phyloP scores from a whole-genome alignment of 1,139 yeast genomes.

The Wickerhamomyces sp. region DNA sequence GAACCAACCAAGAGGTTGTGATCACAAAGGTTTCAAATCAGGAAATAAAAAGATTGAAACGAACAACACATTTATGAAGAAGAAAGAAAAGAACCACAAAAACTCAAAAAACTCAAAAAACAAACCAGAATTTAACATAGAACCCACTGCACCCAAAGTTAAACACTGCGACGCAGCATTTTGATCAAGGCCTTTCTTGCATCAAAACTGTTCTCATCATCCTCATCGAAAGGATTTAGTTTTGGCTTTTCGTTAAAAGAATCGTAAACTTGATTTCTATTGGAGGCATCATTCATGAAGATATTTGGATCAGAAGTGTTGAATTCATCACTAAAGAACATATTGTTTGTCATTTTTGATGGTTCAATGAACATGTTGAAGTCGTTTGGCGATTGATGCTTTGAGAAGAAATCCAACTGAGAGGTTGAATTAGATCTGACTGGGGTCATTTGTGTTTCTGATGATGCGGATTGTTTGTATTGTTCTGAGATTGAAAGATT shows the following conservation, averaged over 20 bases:
- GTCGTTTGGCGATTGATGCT: slow-evolving; percentile 1
- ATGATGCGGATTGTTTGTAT: not conserved
- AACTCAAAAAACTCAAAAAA: not conserved
- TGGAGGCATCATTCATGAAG: too few relatives aligned
- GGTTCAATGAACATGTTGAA: slow-evolving; percentile 20
- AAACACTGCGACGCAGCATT: slow-evolving; percentile 24
- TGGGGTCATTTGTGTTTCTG: slow-evolving; percentile 3
- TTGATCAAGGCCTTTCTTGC: slow-evolving; percentile 25
- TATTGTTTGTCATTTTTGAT: slow-evolving; percentile 15
- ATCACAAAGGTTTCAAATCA: too few relatives aligned
- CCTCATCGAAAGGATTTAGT: slow-evolving; percentile 3
- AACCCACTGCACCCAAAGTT: slow-evolving; percentile 1
- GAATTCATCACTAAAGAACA: slow-evolving; percentile 12
- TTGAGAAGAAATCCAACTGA: not conserved
- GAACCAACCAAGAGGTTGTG: too few relatives aligned
- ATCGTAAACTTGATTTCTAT: slow-evolving; percentile 3
- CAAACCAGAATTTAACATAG: not conserved
- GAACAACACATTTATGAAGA: not conserved
- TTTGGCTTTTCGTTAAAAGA: not conserved
- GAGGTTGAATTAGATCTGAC: slow-evolving; percentile 9
- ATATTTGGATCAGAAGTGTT: not conserved
- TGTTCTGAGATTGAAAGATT: slow-evolving; percentile 1
- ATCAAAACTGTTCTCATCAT: slow-evolving; percentile 16
- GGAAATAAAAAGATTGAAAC: too few relatives aligned
- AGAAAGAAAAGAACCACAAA: not conserved